Conservation (phyloP, 2,329 filamentous ascomycete species). For the Atkinsonella hypoxylon region DNA sequence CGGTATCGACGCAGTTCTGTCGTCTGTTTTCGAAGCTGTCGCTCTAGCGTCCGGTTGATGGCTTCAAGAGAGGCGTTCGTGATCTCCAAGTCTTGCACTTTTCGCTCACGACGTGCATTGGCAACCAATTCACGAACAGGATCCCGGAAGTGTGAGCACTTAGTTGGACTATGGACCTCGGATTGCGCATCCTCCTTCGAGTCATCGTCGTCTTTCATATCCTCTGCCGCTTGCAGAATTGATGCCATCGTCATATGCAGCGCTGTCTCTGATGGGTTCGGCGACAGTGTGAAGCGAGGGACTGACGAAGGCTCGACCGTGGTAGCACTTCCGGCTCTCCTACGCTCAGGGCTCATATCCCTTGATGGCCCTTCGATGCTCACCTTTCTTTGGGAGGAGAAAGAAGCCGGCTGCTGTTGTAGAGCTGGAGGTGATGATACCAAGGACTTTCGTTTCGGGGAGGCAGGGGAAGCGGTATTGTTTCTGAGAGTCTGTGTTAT, state of each 20-base stretch:
- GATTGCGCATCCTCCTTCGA: constrained; percentile 17
- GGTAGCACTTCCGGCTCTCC: constrained; percentile 28
- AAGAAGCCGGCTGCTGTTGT: constrained; percentile 14
- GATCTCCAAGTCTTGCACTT: constrained; percentile 92
- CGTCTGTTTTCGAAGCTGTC: constrained; percentile 83
- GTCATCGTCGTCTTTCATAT: constrained; percentile 25
- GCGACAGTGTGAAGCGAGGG: constrained; percentile 21
- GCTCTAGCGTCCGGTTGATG: constrained; percentile 86
- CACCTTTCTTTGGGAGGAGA: constrained; percentile 25
- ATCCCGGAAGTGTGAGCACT: constrained; percentile 40
- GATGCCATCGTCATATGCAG: constrained; percentile 37
- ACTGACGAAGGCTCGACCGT: constrained; percentile 25
- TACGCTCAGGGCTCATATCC: constrained; percentile 23
- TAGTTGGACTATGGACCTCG: constrained; percentile 43
- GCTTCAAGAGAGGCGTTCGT: constrained; percentile 90
- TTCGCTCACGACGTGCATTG: constrained; percentile 84
- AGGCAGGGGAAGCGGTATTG: constrained; percentile 11
- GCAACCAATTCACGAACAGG: constrained; percentile 64
- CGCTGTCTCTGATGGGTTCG: constrained; percentile 19
- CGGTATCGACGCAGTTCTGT: constrained; percentile 76
- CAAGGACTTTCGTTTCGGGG: constrained; percentile 17
- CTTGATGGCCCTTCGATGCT: constrained; percentile 30
- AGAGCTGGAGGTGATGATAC: constrained; percentile 25
- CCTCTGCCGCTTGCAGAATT: constrained; percentile 43
- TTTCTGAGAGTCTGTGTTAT: constrained; percentile 11